Evolutionary conservation across 2,329 filamentous ascomycete species (phyloP).

Genomic region (Lasiodiplodia sp.): DNA sequence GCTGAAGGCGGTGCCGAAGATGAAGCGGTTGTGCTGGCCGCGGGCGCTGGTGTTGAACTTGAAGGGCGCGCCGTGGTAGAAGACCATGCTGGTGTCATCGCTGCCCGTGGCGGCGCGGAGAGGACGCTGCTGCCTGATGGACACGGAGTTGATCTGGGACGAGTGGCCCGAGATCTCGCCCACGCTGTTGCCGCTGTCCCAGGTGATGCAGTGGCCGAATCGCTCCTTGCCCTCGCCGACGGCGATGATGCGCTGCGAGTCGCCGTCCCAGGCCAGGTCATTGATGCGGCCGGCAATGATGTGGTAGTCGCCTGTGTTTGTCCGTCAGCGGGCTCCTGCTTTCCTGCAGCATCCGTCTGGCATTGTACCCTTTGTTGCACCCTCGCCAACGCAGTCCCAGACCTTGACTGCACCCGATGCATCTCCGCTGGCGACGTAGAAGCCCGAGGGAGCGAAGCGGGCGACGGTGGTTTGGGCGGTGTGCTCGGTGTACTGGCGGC

Average conservation of each 20-base stretch:
- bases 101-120: conserved; percentile 88
- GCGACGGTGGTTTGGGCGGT: conserved; percentile 89
- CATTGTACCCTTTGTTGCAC: conserved; percentile 76
- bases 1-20: conserved; percentile 87
- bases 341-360: neutral
- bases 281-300: conserved; percentile 96
- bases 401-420: conserved; percentile 83
- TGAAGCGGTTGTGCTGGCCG: conserved; percentile 84
- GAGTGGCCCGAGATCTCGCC: conserved; percentile 94
- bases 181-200: conserved; percentile 91
- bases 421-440: conserved; percentile 94
- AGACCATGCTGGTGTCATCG: conserved; percentile 88
- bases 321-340: neutral
- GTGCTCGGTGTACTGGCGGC: conserved; percentile 92
- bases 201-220: conserved; percentile 92
- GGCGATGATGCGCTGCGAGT: conserved; percentile 94
- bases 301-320: conserved; percentile 74
- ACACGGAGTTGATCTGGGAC: conserved; percentile 87
- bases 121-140: conserved; percentile 88
- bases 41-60: conserved; percentile 89
- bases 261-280: conserved; percentile 96
- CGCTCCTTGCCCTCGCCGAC: conserved; percentile 94
- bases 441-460: conserved; percentile 91
- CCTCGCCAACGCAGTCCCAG: conserved; percentile 88
- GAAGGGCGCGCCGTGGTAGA: conserved; percentile 93